phyloP scores from a whole-genome alignment of 2,329 filamentous ascomycete species.

The Hansfordia pulvinata region DNA sequence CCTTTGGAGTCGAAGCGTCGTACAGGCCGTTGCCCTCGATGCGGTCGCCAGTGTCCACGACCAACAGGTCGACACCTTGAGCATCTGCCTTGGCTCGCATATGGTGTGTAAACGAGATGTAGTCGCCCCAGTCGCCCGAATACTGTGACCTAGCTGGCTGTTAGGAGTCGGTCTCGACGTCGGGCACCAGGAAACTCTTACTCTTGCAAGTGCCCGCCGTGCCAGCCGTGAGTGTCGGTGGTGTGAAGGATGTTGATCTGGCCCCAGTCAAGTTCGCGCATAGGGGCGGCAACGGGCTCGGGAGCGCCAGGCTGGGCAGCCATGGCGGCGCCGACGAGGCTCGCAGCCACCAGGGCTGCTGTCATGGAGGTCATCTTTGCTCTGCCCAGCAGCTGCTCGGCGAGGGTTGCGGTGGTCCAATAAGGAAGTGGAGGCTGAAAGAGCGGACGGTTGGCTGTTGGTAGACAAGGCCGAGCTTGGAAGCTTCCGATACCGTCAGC shows the following conservation, averaged over 20 bases:
- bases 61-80: conserved; percentile 68
- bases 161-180: neutral
- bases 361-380: conserved; percentile 19
- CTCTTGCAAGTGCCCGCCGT: conserved; percentile 87
- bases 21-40: conserved; percentile 93
- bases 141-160: conserved; percentile 43
- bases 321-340: no score
- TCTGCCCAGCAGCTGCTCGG: neutral
- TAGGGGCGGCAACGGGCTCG: conserved; percentile 63
- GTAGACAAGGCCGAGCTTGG: no score
- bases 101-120: conserved; percentile 80
- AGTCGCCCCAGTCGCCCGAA: conserved; percentile 95
- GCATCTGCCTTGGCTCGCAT: conserved; percentile 68
- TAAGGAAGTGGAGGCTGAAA: no score
- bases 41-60: conserved; percentile 90
- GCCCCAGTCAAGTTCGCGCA: conserved; percentile 81
- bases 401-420: no score
- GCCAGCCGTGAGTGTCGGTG: conserved; percentile 93
- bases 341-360: conserved; percentile 22
- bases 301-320: conserved; percentile 69
- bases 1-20: conserved; percentile 78
- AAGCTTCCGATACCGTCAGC: no score
- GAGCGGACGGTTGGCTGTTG: no score
- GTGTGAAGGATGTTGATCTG: conserved; percentile 96
- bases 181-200: conserved; percentile 23